Conservation (phyloP, 331 rosid species). For the Acacia pycnantha region DNA sequence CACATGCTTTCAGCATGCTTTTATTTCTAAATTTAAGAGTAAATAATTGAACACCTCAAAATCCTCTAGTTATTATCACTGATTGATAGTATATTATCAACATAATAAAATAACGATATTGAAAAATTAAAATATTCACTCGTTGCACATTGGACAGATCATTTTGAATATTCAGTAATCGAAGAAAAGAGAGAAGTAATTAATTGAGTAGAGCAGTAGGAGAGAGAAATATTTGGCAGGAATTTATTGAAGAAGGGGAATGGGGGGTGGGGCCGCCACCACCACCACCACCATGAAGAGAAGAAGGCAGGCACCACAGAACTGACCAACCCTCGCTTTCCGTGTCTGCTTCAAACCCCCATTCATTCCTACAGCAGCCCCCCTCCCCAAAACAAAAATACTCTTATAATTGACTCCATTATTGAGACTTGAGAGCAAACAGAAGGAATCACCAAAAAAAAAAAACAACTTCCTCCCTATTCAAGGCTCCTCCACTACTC, state of each 20-base stretch:
- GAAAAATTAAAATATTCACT: too few relatives aligned
- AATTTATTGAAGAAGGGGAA: neutral
- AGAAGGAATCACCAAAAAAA: neutral
- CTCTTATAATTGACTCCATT: neutral
- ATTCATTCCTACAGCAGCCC: neutral
- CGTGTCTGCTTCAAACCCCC: neutral
- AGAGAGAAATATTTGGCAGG: too few relatives aligned
- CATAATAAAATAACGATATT: too few relatives aligned
- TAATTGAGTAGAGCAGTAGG: too few relatives aligned
- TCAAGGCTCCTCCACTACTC: neutral
- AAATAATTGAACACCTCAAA: too few relatives aligned
- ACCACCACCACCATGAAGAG: slow-evolving; percentile 10
- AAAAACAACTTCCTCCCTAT: neutral
- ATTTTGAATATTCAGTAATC: too few relatives aligned
- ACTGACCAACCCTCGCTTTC: slow-evolving; percentile 17
- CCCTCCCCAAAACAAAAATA: neutral
- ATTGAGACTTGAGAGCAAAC: neutral
- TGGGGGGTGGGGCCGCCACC: slow-evolving; percentile 12
- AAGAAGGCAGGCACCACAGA: slow-evolving; percentile 21
- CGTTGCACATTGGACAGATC: too few relatives aligned
- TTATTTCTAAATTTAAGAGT: too few relatives aligned
- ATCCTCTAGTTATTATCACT: too few relatives aligned
- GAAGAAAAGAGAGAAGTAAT: neutral
- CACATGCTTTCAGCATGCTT: too few relatives aligned
- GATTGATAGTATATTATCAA: too few relatives aligned